A percentile compares a stretch with the other conserved stretches of the same genome.
Conservation (phyloP, 2,329 filamentous ascomycete genomes). For the Gaeumannomyces tritici region DNA sequence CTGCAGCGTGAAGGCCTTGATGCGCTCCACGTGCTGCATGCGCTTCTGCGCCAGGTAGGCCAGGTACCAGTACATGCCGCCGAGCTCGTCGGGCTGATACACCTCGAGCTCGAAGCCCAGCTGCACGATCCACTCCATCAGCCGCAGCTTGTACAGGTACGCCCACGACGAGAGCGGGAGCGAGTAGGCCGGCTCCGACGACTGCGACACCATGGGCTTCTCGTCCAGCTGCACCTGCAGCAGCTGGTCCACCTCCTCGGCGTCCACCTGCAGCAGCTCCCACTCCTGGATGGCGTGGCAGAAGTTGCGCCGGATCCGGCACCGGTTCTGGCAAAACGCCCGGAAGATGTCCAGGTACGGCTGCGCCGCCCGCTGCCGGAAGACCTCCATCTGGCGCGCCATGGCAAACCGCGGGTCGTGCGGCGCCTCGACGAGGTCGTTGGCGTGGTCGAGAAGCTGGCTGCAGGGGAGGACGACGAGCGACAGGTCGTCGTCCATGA, state of each 20-base stretch:
- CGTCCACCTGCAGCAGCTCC: conserved; percentile 74
- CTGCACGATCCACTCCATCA: conserved; percentile 81
- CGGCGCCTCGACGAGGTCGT: conserved; percentile 67
- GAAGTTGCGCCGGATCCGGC: conserved; percentile 79
- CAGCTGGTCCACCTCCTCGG: conserved; percentile 64
- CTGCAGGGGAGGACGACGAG: conserved; percentile 66
- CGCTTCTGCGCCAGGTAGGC: conserved; percentile 62
- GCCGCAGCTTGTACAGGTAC: conserved; percentile 79
- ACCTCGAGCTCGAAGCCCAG: conserved; percentile 90
- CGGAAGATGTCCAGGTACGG: conserved; percentile 78
- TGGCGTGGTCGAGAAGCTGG: conserved; percentile 59
- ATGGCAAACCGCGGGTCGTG: conserved; percentile 67
- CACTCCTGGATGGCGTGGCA: conserved; percentile 76
- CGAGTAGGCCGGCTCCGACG: conserved; percentile 46
- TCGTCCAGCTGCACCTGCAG: conserved; percentile 54
- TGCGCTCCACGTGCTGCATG: conserved; percentile 61
- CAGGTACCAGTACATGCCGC: conserved; percentile 87
- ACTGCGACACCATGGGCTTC: conserved; percentile 41
- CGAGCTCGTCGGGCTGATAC: conserved; percentile 77
- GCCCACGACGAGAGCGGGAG: conserved; percentile 81
- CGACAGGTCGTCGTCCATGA: conserved; percentile 75
- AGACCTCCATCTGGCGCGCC: conserved; percentile 62
- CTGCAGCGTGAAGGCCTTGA: conserved; percentile 53
- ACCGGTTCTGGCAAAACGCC: conserved; percentile 81
- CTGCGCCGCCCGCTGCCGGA: conserved; percentile 51